Evolutionary conservation across 2,329 filamentous ascomycete species (phyloP).

Genomic region (Cladophialophora chaetospira): DNA sequence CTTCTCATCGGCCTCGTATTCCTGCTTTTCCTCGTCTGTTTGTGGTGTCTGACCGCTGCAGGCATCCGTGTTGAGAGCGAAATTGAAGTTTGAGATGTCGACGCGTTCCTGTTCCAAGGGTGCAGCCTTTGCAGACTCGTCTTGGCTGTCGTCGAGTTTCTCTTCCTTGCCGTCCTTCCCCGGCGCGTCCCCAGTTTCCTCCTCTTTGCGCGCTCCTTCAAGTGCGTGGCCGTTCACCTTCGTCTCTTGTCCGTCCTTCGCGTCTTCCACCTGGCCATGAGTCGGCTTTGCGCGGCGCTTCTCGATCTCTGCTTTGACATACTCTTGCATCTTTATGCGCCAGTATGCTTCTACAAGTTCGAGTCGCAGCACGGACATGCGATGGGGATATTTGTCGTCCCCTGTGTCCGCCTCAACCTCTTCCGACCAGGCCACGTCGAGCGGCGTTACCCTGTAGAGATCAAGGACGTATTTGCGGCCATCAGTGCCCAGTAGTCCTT

Average conservation of each 20-base stretch:
- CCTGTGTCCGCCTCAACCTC: constrained; percentile 60
- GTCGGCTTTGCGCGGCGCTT: constrained; percentile 56
- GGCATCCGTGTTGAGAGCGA: constrained; percentile 90
- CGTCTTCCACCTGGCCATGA: constrained; percentile 41
- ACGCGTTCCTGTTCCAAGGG: constrained; percentile 65
- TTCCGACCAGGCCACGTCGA: constrained; percentile 90
- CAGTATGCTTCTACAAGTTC: constrained; percentile 88
- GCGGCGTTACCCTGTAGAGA: constrained; percentile 87
- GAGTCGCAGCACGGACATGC: constrained; percentile 89
- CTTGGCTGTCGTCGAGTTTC: constrained; percentile 44
- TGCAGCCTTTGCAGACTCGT: constrained; percentile 35
- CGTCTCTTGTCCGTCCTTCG: constrained; percentile 33
- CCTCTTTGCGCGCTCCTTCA: constrained; percentile 41
- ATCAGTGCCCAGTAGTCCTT: constrained; percentile 94
- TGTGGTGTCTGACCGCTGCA: constrained; percentile 91
- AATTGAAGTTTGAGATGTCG: constrained; percentile 83
- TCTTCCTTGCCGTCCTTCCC: constrained; percentile 46
- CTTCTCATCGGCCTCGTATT: constrained; percentile 80
- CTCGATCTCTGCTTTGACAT: constrained; percentile 76
- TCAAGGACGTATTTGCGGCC: constrained; percentile 97
- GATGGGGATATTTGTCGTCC: constrained; percentile 75
- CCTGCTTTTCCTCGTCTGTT: constrained; percentile 83
- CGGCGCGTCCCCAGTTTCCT: constrained; percentile 45
- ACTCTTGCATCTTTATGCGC: constrained; percentile 83
- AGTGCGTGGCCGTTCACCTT: constrained; percentile 36